A percentile compares a stretch with the other conserved stretches of the same genome.
Evolutionary conservation across 2,329 filamentous ascomycete species (phyloP).

Genomic region (Drechslera avenae): DNA sequence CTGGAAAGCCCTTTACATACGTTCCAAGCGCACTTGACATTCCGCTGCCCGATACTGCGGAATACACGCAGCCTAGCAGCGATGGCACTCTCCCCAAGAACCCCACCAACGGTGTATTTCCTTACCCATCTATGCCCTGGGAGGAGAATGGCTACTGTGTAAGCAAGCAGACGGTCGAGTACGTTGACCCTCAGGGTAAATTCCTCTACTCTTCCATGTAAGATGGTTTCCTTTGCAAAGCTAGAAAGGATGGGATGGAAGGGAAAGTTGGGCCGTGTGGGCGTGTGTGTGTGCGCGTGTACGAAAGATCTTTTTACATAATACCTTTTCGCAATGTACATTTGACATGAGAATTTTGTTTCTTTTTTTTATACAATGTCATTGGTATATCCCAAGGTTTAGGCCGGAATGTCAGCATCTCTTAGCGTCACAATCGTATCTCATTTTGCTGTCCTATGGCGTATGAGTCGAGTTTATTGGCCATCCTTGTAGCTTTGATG

Average conservation of each 20-base stretch:
- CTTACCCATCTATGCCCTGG: conserved; percentile 27
- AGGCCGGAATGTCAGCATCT: conserved; percentile 1
- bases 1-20: conserved; percentile 39
- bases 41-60: conserved; percentile 18
- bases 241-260: background rate
- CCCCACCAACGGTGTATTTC: conserved; percentile 17
- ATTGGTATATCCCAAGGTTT: conserved; percentile 13
- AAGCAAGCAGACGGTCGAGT: conserved; percentile 40
- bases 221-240: background rate
- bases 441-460: too few relatives aligned
- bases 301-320: conserved; percentile 11
- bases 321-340: conserved; percentile 16
- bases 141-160: conserved; percentile 41
- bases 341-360: conserved; percentile 12
- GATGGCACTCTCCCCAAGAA: conserved; percentile 6
- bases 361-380: conserved; percentile 12
- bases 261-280: background rate
- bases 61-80: conserved; percentile 17
- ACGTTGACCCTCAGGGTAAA: conserved; percentile 42
- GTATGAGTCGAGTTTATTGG: too few relatives aligned
- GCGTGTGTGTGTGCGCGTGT: conserved; percentile 3
- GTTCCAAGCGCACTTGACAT: conserved; percentile 28
- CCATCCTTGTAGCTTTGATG: too few relatives aligned
- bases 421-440: background rate
- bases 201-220: conserved; percentile 37